These are phyloP conservation scores for Beauveria scarabaeidicola DNA, from an alignment of 2,329 filamentous ascomycete species.

Conservation along the genomic window DNA sequence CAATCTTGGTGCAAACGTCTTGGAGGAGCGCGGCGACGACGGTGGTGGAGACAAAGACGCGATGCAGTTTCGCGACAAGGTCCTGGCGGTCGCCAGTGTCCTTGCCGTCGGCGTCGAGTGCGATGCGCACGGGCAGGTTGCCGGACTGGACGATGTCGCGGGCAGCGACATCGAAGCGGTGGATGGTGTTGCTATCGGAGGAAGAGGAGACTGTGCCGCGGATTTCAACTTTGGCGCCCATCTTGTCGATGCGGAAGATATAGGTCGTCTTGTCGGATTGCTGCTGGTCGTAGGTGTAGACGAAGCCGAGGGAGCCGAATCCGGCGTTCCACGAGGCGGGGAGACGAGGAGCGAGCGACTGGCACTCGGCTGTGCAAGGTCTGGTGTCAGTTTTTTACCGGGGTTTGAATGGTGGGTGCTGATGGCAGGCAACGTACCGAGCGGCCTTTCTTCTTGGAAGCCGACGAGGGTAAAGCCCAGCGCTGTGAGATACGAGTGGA, in stretches of 20 bases:
- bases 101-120: slow-evolving; percentile 29
- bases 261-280: slow-evolving; percentile 52
- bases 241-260: slow-evolving; percentile 70
- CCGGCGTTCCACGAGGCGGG: slow-evolving; percentile 73
- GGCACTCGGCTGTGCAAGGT: slow-evolving; percentile 33
- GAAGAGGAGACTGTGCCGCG: slow-evolving; percentile 68
- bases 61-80: slow-evolving; percentile 39
- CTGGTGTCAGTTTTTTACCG: too few species aligned
- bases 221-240: slow-evolving; percentile 78
- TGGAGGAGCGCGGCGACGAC: slow-evolving; percentile 60
- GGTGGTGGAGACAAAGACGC: slow-evolving; percentile 65
- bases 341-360: slow-evolving; percentile 52
- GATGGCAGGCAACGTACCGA: slow-evolving; percentile 40
- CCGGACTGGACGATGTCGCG: slow-evolving; percentile 65
- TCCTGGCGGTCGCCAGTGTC: slow-evolving; percentile 33
- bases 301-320: slow-evolving; percentile 65
- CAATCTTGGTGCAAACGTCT: slow-evolving; percentile 67
- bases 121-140: slow-evolving; percentile 48
- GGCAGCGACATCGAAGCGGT: slow-evolving; percentile 61
- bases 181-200: slow-evolving; percentile 60
- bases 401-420: too few species aligned
- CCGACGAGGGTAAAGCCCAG: slow-evolving; percentile 76
- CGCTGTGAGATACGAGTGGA: slow-evolving; percentile 73
- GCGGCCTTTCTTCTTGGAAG: slow-evolving; percentile 71
- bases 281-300: slow-evolving; percentile 79